phyloP scores from a whole-genome alignment of 495 filamentous ascomycete genomes.

The Neurospora africana region DNA sequence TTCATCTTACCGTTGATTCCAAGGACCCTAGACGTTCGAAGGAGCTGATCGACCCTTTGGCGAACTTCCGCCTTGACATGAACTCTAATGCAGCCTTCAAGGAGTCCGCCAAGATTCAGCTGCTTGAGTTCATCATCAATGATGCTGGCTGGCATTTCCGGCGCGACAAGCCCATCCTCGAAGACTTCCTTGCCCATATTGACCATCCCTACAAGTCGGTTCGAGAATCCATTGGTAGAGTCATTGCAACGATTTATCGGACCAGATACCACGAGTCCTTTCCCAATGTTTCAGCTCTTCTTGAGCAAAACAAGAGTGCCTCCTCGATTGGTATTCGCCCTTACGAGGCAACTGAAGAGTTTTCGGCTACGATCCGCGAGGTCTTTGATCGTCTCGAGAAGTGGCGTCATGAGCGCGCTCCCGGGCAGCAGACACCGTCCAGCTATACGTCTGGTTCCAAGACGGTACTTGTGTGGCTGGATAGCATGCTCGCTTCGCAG shows the following conservation, averaged over 20 bases:
- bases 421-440: constrained; percentile 86
- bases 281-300: constrained; percentile 57
- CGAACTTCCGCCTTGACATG: constrained; percentile 84
- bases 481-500: constrained; percentile 77
- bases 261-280: constrained; percentile 92
- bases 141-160: constrained; percentile 96
- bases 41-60: constrained; percentile 78
- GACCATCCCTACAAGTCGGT: constrained; percentile 98
- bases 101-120: constrained; percentile 90
- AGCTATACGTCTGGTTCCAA: constrained; percentile 95
- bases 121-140: constrained; percentile 77
- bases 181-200: constrained; percentile 82
- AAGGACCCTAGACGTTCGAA: constrained; percentile 80
- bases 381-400: constrained; percentile 74
- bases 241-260: constrained; percentile 75
- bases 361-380: constrained; percentile 56
- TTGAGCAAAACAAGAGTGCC: constrained; percentile 64
- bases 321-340: constrained; percentile 81
- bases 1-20: constrained; percentile 67
- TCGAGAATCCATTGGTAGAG: constrained; percentile 85
- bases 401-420: constrained; percentile 75
- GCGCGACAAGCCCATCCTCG: constrained; percentile 73
- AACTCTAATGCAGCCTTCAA: constrained; percentile 96
- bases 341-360: constrained; percentile 68
- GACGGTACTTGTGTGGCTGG: constrained; percentile 90